Evolutionary conservation across 805 yeast species (phyloP).

Genomic region (Candida odintsovae): DNA sequence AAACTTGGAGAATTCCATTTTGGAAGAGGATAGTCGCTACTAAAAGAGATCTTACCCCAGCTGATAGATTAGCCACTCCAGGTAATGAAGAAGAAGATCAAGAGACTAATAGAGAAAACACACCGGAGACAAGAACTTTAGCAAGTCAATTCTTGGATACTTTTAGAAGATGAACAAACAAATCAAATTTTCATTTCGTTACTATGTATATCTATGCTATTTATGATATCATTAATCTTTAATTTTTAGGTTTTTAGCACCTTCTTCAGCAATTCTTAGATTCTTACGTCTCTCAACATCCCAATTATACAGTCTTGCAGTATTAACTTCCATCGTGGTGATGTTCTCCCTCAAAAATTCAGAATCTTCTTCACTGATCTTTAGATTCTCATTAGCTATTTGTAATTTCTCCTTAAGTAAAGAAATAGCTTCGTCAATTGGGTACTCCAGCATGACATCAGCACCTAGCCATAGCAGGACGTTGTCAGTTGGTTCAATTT

Average conservation of each 20-base stretch:
- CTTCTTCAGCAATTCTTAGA: conserved; percentile 37
- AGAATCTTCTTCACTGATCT: conserved; percentile 71
- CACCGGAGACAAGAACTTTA: conserved; percentile 34
- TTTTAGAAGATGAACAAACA: conserved; percentile 29
- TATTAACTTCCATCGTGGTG: conserved; percentile 96
- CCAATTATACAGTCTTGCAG: conserved; percentile 88
- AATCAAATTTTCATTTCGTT: not conserved
- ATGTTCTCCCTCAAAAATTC: conserved; percentile 83
- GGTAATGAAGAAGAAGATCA: conserved; percentile 3
- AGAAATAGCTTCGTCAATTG: conserved; percentile 78
- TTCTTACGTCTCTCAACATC: conserved; percentile 68
- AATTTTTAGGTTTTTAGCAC: conserved; percentile 29
- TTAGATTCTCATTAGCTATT: conserved; percentile 54
- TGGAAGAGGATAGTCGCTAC: conserved; percentile 10
- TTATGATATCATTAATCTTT: not conserved
- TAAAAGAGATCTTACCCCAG: conserved; percentile 1
- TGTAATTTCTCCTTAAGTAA: conserved; percentile 57
- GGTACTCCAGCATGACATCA: conserved; percentile 93
- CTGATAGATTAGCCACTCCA: conserved; percentile 5
- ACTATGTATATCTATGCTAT: not conserved
- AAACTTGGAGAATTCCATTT: conserved; percentile 32
- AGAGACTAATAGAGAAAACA: conserved; percentile 20
- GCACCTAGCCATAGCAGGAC: conserved; percentile 98
- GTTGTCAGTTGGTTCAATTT: conserved; percentile 51
- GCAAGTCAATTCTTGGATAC: conserved; percentile 43